phyloP scores from a whole-genome alignment of 2,329 filamentous ascomycete species.

The Bimuria novae-zelandiae region DNA sequence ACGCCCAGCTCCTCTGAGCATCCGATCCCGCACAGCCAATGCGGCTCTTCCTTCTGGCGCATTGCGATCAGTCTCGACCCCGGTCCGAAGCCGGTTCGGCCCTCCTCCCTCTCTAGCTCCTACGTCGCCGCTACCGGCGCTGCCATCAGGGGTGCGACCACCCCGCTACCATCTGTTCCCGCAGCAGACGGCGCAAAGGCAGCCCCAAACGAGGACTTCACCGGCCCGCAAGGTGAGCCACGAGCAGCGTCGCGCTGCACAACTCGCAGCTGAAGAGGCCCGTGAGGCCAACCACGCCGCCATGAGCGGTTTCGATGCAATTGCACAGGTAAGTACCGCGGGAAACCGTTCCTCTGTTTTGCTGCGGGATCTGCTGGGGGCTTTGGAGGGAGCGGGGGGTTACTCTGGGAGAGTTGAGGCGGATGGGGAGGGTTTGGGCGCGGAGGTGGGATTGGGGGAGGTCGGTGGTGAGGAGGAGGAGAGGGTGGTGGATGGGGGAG shows the following conservation, averaged over 20 bases:
- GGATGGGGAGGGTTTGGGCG: not conserved
- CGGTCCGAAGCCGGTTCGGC: slow-evolving; percentile 3
- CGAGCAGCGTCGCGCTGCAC: slow-evolving; percentile 5
- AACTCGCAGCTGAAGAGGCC: slow-evolving; percentile 6
- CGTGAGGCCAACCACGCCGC: not conserved
- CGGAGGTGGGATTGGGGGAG: not conserved
- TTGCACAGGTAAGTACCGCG: not conserved
- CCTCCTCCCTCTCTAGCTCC: not conserved
- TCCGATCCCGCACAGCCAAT: slow-evolving; percentile 18
- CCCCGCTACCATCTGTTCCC: not conserved
- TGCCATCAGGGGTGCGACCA: not conserved
- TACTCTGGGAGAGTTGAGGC: not conserved
- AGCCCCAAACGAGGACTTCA: not conserved
- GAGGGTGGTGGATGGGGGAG: not conserved
- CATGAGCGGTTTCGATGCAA: slow-evolving; percentile 14
- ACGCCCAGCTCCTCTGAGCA: slow-evolving; percentile 31
- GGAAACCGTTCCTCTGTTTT: not conserved
- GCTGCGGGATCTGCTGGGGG: not conserved
- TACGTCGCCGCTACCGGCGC: not conserved
- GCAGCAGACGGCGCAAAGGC: not conserved
- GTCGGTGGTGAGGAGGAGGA: not conserved
- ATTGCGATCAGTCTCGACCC: slow-evolving; percentile 19
- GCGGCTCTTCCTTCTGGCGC: slow-evolving; percentile 3
- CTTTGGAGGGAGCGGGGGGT: not conserved
- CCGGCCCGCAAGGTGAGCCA: not conserved